Base-by-base conservation (phyloP, 805 yeast genomes). In the Candida sithepensis region DNA sequence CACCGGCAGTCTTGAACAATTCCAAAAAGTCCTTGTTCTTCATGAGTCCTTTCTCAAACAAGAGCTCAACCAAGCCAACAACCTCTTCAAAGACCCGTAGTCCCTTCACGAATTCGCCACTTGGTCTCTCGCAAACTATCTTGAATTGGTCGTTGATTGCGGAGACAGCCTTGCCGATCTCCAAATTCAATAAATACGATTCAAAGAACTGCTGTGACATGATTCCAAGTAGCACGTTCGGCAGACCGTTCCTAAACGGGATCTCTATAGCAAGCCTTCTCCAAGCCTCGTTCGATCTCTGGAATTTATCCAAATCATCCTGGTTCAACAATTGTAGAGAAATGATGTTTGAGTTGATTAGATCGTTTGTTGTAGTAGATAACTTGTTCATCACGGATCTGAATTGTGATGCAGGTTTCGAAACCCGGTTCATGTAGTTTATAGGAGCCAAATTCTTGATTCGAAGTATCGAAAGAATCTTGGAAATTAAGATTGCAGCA, bases 341-440 rank as follows among this genome's bases (percentile, higher is more conserved):
- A 59, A 73, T 76, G 48, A 72, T 58, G 43, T 72, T 74, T 41
- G 73, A 71, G 54, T 81, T 85, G 24, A 81, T 61, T n/a, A 82
- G 65, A 52, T 81, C 82, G 50, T 79, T 74, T 23, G 81, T 60
- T 38, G 73, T 73, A 20, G 65, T 67, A 26, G 74, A 74, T 42
- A 85, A 63, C 42, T 76, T 76, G 46, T 80, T 74, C 41, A 85
- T 62, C 47, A 81, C 79, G 18, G 89, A 82, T 59, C 90, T 76
- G 62, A 84, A 85, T 39, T 80, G 77, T 42, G 87, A 69, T 32
- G 88, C 69, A 34, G 79, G 75, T 54, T 84, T 78, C 16, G 88
- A 85, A 30, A 88, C 71, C 13, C 89, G 90, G 2, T 91, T 91
- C 40, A 77, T 75, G 66, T 79, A 83, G 43, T 76, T 78, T 36